Conservation (phyloP, 805 yeast genomes). For the Candida incommunis region DNA sequence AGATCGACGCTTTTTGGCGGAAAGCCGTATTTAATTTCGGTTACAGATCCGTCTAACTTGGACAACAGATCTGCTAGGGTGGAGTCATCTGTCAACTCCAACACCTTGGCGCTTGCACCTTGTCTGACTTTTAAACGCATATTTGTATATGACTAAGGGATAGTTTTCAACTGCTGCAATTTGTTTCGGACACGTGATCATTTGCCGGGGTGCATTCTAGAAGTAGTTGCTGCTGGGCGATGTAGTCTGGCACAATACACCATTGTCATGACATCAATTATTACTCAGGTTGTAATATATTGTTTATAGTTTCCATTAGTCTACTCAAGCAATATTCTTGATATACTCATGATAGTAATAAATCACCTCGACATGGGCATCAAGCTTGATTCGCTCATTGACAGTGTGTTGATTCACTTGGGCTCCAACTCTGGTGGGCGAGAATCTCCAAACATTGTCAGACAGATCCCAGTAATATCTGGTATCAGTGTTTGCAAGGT, state of each 20-base stretch:
- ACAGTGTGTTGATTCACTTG: slow-evolving; percentile 35
- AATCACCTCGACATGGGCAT: slow-evolving; percentile 34
- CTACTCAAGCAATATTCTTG: slow-evolving; percentile 11
- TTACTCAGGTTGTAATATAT: no score
- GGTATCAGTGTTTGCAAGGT: slow-evolving; percentile 66
- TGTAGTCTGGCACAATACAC: no score
- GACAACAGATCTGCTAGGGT: slow-evolving; percentile 22
- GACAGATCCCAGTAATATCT: slow-evolving; percentile 50
- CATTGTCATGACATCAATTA: no score
- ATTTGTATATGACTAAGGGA: no score
- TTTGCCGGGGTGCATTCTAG: no score
- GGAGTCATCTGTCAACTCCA: slow-evolving; percentile 26
- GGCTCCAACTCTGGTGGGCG: slow-evolving; percentile 26
- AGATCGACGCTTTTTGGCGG: slow-evolving; percentile 40
- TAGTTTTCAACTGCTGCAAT: no score
- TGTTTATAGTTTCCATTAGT: no score
- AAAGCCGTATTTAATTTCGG: slow-evolving; percentile 36
- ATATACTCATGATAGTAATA: slow-evolving; percentile 19
- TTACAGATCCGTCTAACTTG: slow-evolving; percentile 7
- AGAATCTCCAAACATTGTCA: slow-evolving; percentile 43
- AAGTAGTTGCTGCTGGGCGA: no score
- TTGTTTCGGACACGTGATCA: no score
- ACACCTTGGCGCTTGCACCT: slow-evolving; percentile 18
- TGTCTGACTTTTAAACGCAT: slow-evolving; percentile 21
- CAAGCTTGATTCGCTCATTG: slow-evolving; percentile 42